These are phyloP conservation scores for Scopulariopsis brevicaulis DNA, from an alignment of 2,329 filamentous ascomycete species.

Conservation along the genomic window DNA sequence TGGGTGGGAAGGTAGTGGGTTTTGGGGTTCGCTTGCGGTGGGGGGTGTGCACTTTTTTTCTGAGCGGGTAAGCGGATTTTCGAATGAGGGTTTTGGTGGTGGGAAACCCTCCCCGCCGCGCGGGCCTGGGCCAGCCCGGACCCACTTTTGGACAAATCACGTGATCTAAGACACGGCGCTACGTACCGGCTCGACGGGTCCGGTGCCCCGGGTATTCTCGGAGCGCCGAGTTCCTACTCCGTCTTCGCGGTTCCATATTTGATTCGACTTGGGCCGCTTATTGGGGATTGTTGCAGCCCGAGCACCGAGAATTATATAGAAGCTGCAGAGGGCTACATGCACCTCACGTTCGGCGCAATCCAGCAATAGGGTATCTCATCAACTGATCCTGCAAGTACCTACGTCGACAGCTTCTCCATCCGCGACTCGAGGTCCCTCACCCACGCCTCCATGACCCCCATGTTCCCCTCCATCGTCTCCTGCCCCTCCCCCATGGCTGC, in stretches of 20 bases:
- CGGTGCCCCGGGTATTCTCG: too few relatives aligned
- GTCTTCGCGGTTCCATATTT: too few relatives aligned
- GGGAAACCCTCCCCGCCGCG: constrained; percentile 8
- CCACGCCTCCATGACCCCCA: constrained; percentile 78
- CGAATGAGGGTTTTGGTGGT: constrained; percentile 8
- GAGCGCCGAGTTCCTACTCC: too few relatives aligned
- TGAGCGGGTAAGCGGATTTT: constrained; percentile 4
- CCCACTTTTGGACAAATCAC: not conserved
- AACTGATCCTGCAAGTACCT: not conserved
- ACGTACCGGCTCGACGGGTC: too few relatives aligned
- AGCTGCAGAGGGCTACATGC: too few relatives aligned
- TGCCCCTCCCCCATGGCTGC: constrained; percentile 59
- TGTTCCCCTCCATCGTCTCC: constrained; percentile 62
- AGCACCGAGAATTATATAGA: too few relatives aligned
- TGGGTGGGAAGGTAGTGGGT: constrained; percentile 1
- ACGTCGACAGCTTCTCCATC: constrained; percentile 1
- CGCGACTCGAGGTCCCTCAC: constrained; percentile 76
- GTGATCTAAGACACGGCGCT: not conserved
- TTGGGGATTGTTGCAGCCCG: too few relatives aligned
- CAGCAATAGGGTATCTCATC: not conserved
- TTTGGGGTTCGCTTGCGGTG: not conserved
- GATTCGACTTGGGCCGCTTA: too few relatives aligned
- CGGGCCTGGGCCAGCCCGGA: not conserved
- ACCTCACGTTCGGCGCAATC: not conserved
- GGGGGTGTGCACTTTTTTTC: constrained; percentile 6